Conservation (phyloP, 805 yeast species). For the Starmerella vitae region DNA sequence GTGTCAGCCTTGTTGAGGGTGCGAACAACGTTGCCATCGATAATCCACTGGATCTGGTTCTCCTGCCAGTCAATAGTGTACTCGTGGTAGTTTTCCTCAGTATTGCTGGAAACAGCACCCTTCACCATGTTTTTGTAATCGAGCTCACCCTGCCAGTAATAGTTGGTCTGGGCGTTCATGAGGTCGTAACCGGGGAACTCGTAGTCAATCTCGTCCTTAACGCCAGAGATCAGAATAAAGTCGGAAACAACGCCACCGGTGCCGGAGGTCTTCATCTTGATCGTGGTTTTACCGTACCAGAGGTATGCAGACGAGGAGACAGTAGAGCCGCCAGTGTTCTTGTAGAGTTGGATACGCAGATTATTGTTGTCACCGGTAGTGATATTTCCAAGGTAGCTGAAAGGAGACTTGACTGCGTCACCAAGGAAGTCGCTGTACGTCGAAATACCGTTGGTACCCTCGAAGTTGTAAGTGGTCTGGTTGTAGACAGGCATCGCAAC, state of each 20-base stretch:
- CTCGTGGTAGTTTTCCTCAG: conserved; percentile 57
- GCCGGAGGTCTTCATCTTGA: conserved; percentile 59
- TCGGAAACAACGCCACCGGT: conserved; percentile 73
- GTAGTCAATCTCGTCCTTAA: conserved; percentile 80
- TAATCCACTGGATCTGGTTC: conserved; percentile 53
- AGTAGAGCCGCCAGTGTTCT: conserved; percentile 61
- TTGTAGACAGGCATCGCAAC: conserved; percentile 62
- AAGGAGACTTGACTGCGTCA: conserved; percentile 49
- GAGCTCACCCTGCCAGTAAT: conserved; percentile 59
- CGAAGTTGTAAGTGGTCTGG: conserved; percentile 22
- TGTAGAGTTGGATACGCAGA: conserved; percentile 64
- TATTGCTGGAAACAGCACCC: conserved; percentile 33
- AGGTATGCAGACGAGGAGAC: conserved; percentile 63
- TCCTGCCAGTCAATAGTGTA: conserved; percentile 74
- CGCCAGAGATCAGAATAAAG: conserved; percentile 65
- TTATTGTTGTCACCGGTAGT: conserved; percentile 39
- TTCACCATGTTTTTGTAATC: conserved; percentile 49
- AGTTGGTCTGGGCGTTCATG: conserved; percentile 59
- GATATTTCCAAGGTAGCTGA: conserved; percentile 47
- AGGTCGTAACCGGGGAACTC: conserved; percentile 74
- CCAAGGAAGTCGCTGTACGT: conserved; percentile 45
- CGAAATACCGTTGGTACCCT: conserved; percentile 26
- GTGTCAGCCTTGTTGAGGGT: conserved; percentile 47
- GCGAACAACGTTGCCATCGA: conserved; percentile 59
- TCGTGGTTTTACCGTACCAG: conserved; percentile 77